Conservation (phyloP, 768 basidiomycete species). For the Rhizopogon vinicolor region DNA sequence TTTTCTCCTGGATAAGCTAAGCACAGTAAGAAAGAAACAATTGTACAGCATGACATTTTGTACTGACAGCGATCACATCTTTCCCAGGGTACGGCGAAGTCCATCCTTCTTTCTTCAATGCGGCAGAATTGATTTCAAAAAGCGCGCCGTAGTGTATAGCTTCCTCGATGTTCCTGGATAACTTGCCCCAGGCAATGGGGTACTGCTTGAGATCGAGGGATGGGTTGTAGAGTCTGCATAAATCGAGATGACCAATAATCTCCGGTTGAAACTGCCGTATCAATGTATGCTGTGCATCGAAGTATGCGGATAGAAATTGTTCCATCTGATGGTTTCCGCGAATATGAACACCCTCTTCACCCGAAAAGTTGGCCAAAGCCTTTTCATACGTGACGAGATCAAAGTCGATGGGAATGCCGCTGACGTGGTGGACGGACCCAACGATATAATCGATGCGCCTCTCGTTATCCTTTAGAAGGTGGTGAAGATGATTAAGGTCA, state of each 20-base stretch:
- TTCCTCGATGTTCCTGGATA: constrained; percentile 70
- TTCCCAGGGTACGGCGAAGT: constrained; percentile 72
- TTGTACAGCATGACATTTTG: constrained; percentile 9
- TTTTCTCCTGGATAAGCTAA: constrained; percentile 65
- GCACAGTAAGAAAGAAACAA: not conserved
- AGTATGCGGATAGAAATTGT: constrained; percentile 61
- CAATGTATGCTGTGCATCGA: constrained; percentile 80
- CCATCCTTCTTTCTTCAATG: constrained; percentile 86
- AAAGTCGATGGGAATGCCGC: constrained; percentile 88
- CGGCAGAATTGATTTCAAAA: constrained; percentile 92
- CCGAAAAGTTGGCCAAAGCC: constrained; percentile 45
- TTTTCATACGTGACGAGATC: constrained; percentile 65
- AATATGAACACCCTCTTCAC: constrained; percentile 18
- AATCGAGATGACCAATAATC: constrained; percentile 89
- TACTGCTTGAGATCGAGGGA: constrained; percentile 48
- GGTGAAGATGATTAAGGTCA: constrained; percentile 58
- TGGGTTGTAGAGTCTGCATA: constrained; percentile 84
- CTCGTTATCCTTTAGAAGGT: constrained; percentile 43
- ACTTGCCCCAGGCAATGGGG: constrained; percentile 54
- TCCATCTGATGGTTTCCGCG: constrained; percentile 29
- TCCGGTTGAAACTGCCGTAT: constrained; percentile 74
- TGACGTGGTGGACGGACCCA: constrained; percentile 91
- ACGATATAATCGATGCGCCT: constrained; percentile 80
- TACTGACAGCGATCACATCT: constrained; percentile 70
- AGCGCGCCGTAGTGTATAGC: constrained; percentile 82